Evolutionary conservation across 805 yeast genomes (phyloP).

Genomic region (Cyberlindnera amylophila): DNA sequence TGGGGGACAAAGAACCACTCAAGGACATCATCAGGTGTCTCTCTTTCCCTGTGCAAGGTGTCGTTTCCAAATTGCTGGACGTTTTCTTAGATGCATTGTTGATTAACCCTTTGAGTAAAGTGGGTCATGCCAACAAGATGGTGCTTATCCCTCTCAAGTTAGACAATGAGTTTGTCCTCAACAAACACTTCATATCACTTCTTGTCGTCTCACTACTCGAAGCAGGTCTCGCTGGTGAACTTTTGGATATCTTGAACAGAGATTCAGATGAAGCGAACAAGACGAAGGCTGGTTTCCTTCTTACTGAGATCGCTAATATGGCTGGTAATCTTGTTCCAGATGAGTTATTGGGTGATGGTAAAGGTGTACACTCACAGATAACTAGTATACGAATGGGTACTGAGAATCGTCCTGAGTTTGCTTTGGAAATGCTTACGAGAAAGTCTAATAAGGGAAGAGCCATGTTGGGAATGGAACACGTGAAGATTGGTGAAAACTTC

Average conservation of each 20-base stretch:
- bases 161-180: slow-evolving; percentile 39
- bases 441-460: slow-evolving; percentile 36
- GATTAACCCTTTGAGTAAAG: slow-evolving; percentile 46
- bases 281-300: slow-evolving; percentile 58
- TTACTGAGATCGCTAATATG: slow-evolving; percentile 58
- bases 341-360: slow-evolving; percentile 30
- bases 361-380: not conserved
- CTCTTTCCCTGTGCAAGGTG: slow-evolving; percentile 47
- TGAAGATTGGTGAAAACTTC: slow-evolving; percentile 25
- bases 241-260: slow-evolving; percentile 40
- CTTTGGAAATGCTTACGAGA: slow-evolving; percentile 43
- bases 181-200: slow-evolving; percentile 66
- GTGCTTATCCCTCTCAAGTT: slow-evolving; percentile 30
- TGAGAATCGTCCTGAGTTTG: slow-evolving; percentile 35
- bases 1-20: slow-evolving; percentile 52
- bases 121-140: slow-evolving; percentile 15
- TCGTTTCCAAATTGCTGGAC: slow-evolving; percentile 65
- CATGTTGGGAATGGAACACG: slow-evolving; percentile 31
- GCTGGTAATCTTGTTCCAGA: slow-evolving; percentile 53
- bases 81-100: slow-evolving; percentile 65
- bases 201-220: slow-evolving; percentile 51
- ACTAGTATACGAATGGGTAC: not conserved
- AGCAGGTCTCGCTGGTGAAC: slow-evolving; percentile 48
- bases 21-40: slow-evolving; percentile 59
- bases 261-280: slow-evolving; percentile 42